Conservation (phyloP, 2,329 filamentous ascomycete species). For the Paraphoma chrysanthemicola region DNA sequence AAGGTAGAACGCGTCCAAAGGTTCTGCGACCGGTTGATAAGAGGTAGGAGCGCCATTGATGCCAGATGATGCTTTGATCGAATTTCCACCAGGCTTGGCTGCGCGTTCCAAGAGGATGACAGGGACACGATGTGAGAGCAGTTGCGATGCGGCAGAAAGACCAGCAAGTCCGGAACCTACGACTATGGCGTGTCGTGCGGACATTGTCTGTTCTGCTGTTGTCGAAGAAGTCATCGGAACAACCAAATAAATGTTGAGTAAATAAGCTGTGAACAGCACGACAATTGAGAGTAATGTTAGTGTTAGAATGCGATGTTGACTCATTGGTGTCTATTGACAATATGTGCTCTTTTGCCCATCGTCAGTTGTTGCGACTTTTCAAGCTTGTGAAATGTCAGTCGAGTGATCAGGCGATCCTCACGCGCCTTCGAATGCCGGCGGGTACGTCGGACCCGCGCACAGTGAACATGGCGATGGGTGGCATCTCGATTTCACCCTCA, state of each 20-base stretch:
- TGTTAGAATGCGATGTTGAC: neutral
- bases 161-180: slow-evolving; percentile 72
- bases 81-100: slow-evolving; percentile 68
- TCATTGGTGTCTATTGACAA: slow-evolving; percentile 4
- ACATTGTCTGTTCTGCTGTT: slow-evolving; percentile 11
- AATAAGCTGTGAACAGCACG: slow-evolving; percentile 4
- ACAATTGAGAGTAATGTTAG: neutral
- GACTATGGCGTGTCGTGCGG: slow-evolving; percentile 56
- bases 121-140: slow-evolving; percentile 59
- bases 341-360: too few species aligned
- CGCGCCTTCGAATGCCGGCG: neutral
- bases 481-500: too few species aligned
- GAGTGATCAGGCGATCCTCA: slow-evolving; percentile 15
- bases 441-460: too few species aligned
- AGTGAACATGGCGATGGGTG: too few species aligned
- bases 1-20: slow-evolving; percentile 54
- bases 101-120: slow-evolving; percentile 68
- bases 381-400: slow-evolving; percentile 2
- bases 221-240: slow-evolving; percentile 5
- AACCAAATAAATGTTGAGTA: slow-evolving; percentile 1
- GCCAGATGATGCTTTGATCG: slow-evolving; percentile 71
- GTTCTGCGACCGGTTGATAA: slow-evolving; percentile 57
- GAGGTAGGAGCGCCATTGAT: slow-evolving; percentile 69
- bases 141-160: slow-evolving; percentile 64
- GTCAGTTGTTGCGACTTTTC: slow-evolving; percentile 9